Base-by-base conservation (phyloP, 2,329 filamentous ascomycete genomes). In the Trichoderma koningii region DNA sequence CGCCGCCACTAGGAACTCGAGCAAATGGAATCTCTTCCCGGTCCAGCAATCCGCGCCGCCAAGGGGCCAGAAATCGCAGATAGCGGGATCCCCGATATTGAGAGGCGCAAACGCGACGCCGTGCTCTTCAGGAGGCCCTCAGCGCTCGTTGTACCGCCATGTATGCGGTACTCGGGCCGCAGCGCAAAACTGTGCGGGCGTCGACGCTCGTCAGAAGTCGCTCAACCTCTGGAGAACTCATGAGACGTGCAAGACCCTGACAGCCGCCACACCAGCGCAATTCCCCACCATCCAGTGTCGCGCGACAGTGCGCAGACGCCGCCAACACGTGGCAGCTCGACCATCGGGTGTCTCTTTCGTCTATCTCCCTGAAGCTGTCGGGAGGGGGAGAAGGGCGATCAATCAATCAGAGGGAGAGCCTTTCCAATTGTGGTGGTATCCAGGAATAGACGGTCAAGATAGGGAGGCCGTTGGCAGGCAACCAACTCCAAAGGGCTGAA, bases 271-370 rank as follows among this genome's bases (percentile, higher is more conserved):
- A 15, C 30, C n/a, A 23, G 59, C 41, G 6, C 50, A 21, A 30
- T 63, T 63, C 59, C 59, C 59, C 59, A 63, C 59, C 59, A 63
- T 63, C 59, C 59, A 63, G 59, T 63, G 59, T 41, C 38, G 59
- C 7, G 26, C 53, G 41, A 63, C 59, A 63, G 50, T 63, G 59
- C 50, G 59, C 26, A 26, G 23, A 19, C 21, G 7, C 3, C 7
- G 15, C 15, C 17, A 30, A 34, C 50, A 53, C 59, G 59, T 55
- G 59, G 59, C 50, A 9, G 44, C 10, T 6, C n/a, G 9, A 14
- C 21, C 21, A 26, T 21, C 15, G 38, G 38, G 38, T 15, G 28
- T 26, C 44, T 48, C 34, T 34, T 38, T 26, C 47, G 59, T 14
- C 30, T 42, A 19, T 60, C 30, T 41, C 28, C 12, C 10, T 38